Conservation (phyloP, 75 land plant genomes). For the Cunninghamia lanceolata region DNA sequence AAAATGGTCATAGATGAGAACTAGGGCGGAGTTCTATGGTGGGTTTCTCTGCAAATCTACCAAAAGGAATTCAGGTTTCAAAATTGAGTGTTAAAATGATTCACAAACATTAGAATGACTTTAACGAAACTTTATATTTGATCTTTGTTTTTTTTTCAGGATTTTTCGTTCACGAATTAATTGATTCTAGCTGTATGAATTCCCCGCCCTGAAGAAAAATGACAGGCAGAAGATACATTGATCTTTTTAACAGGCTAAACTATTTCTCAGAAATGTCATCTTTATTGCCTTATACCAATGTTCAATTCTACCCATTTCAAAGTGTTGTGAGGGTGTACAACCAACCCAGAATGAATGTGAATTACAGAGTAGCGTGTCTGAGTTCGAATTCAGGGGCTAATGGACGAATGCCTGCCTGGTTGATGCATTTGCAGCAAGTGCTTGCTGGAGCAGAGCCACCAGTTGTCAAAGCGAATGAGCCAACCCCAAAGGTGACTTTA, state of each 20-base stretch:
- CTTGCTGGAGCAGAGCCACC: neutral
- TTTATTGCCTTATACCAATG: neutral
- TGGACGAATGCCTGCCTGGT: neutral
- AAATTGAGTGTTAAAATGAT: too few species aligned
- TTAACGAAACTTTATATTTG: too few species aligned
- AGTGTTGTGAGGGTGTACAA: neutral
- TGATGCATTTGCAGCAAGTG: neutral
- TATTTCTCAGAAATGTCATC: neutral
- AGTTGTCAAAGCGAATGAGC: neutral
- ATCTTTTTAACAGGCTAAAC: neutral
- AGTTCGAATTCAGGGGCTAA: neutral
- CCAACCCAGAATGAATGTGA: neutral
- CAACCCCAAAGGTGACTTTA: conserved; percentile 9
- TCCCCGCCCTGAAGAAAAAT: neutral
- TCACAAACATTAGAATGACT: too few species aligned
- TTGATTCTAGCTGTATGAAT: neutral
- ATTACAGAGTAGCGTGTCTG: neutral
- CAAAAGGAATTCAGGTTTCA: too few species aligned
- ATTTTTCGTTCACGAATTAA: neutral
- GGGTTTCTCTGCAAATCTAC: too few species aligned
- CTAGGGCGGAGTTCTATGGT: too few species aligned
- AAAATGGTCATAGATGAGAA: too few species aligned
- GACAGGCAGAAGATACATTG: neutral
- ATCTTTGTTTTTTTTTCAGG: neutral
- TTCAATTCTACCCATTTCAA: neutral